Base-by-base conservation (phyloP, 768 basidiomycete species). In the Agaricus bisporus region DNA sequence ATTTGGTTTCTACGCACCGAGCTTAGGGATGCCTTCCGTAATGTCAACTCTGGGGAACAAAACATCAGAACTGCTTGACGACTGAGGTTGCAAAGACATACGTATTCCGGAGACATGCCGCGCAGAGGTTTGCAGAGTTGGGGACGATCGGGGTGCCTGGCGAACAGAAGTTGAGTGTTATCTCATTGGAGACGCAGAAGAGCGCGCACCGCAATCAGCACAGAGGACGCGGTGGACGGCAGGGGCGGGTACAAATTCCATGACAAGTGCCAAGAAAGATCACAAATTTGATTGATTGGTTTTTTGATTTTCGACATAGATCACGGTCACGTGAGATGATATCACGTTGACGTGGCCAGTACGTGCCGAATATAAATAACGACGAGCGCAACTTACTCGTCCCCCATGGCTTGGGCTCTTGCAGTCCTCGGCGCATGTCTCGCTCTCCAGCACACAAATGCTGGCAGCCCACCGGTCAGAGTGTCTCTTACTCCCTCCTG, bases 11-110 rank as follows among this genome's bases (percentile, higher is more conserved):
- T n/a, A 65, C 72, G 48, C 49, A 88, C 89, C 83, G 82, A 91
- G 91, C 65, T 94, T 98, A 6, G 95, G 95, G 49, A 98, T 98
- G 12, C 93, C 94, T 66, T 98, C 95, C 0, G 95, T 98, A 65
- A 99, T 95, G 68, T 99, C 97, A 56, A 98, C 85, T 7, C 90
- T 92, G 61, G 4, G 37, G 29, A 38, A 26, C 37, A 48, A 41
- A 17, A 55, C 32, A 44, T 38, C 49, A 38, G 55, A 35, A 17
- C 9, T 4, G 26, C n/a, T 22, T 4, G 42, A 5, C 11, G 26
- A 37, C 10, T 6, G 25, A 36, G 26, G 18, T 4, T 38, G 26
- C 4, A 15, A 18, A 10, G 32, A 69, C 85, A 57, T 65, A 87
- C 87, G 86, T 85, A 77, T 95, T 95, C 52, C 93, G 73, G 41